Conservation (phyloP, 2,329 filamentous ascomycete species). For the Colletotrichum siamense region DNA sequence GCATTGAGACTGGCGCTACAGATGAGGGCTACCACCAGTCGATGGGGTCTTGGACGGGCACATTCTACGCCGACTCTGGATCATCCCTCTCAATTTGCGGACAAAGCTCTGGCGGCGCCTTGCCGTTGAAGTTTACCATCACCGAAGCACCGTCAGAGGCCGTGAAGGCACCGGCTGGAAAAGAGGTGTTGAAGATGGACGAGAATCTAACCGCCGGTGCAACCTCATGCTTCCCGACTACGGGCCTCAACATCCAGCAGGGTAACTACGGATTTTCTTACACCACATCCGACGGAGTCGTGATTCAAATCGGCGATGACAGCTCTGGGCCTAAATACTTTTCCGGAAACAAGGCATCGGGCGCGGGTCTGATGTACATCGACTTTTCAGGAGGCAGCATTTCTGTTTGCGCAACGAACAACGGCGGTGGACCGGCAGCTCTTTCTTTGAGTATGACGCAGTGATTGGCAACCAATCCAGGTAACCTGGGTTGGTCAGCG, state of each 20-base stretch:
- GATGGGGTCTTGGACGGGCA: neutral
- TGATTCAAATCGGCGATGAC: neutral
- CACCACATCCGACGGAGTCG: neutral
- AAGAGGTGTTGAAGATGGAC: neutral
- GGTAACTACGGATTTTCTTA: neutral
- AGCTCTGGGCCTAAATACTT: neutral
- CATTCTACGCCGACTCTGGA: neutral
- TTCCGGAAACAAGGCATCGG: neutral
- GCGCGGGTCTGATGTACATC: neutral
- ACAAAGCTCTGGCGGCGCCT: neutral
- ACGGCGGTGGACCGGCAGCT: neutral
- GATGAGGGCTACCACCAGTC: neutral
- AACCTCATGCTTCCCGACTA: neutral
- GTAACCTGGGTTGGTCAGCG: too few species aligned
- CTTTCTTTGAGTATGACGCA: neutral
- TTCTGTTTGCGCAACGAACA: neutral
- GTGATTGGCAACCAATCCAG: neutral
- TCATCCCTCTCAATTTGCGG: neutral
- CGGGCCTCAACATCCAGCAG: neutral
- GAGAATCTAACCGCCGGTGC: neutral
- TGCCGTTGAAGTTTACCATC: neutral
- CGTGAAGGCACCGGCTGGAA: neutral
- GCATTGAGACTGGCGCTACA: neutral
- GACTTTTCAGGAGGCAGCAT: neutral
- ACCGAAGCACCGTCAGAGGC: neutral